Evolutionary conservation across 2,329 filamentous ascomycete species (phyloP), one percentile per base, ranked within the genome.

Genomic region (Aphanoascus verrucosus): DNA sequence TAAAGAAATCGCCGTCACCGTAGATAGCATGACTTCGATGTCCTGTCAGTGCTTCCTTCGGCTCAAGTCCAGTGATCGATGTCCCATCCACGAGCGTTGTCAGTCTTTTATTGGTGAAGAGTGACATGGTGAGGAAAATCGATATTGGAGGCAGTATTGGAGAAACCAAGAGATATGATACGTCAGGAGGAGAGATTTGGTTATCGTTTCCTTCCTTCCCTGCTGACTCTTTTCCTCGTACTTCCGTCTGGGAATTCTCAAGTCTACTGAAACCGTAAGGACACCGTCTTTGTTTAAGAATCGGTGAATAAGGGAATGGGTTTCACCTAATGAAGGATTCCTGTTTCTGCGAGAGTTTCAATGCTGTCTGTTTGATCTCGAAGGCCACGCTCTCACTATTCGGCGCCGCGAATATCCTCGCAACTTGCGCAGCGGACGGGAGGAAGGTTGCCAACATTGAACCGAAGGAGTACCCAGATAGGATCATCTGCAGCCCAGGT

Each of bases 391-490:
- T 40, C 17, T 14, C 50, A 40, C 6, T 9, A 8, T 46, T 28
- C 6, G 12, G 15, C 12, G 32, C 23, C 20, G 40, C 35, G 12
- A 52, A 40, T n/a, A 46, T 6, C 14, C 32, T 17, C 14, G 46
- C 34, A 28, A 94, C 79, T 0, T 74, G 68, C 9, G 73, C 66
- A 35, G 84, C 56, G 7, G 66, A 58, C 0, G 88, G 87, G 0
- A 94, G 76, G 54, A 84, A 81, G 0, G 79, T 82, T 1, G 88
- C 82, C 38, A 97, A 80, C 63, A 95, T 78, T 3, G 88, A 87
- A 42, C 93, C 93, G 67, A 96, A 96, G 0, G 89, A 95, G 67
- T 96, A 96, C 11, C 90, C 90, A 1, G 79, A 84, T 5, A 93
- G 73, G 4, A 95, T 61, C 0, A 83, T 58, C 34, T 64, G 61